Evolutionary conservation across 805 yeast genomes (phyloP).

Genomic region (Zygoascus flipseniorum): DNA sequence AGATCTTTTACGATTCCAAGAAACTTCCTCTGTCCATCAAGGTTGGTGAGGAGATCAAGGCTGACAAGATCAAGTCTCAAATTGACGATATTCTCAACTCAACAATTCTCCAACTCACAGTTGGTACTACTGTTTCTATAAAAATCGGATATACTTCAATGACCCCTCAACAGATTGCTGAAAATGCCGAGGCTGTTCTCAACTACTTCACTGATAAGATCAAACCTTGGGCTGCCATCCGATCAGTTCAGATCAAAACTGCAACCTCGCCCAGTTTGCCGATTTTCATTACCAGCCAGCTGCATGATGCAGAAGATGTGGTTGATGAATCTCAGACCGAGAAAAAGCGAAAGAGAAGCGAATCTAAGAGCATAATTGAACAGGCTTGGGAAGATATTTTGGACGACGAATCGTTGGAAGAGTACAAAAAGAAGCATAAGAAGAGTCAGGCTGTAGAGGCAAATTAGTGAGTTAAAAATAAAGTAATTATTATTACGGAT

Average conservation of each 20-base stretch:
- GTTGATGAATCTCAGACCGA: constrained; percentile 22
- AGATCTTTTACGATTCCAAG: constrained; percentile 55
- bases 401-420: constrained; percentile 58
- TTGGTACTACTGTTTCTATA: constrained; percentile 59
- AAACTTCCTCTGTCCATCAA: constrained; percentile 58
- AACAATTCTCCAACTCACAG: constrained; percentile 58
- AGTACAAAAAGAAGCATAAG: constrained; percentile 45
- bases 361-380: constrained; percentile 51
- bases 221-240: constrained; percentile 26
- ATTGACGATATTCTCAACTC: constrained; percentile 50
- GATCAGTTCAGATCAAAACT: constrained; percentile 55
- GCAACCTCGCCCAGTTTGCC: constrained; percentile 77
- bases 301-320: constrained; percentile 41
- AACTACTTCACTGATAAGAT: constrained; percentile 32
- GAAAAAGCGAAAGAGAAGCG: constrained; percentile 22
- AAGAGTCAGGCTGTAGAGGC: constrained; percentile 2
- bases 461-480: not conserved
- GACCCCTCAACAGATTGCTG: constrained; percentile 42
- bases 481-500: constrained; percentile 14
- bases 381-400: constrained; percentile 78
- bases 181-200: constrained; percentile 51
- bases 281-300: constrained; percentile 55
- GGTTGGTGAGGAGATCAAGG: constrained; percentile 30
- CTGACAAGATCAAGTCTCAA: constrained; percentile 47
- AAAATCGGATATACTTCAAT: constrained; percentile 51